Evolutionary conservation across 495 filamentous ascomycete species (phyloP), one percentile per base, ranked within the genome.

Genomic region (Talaromyces trachyspermus): DNA sequence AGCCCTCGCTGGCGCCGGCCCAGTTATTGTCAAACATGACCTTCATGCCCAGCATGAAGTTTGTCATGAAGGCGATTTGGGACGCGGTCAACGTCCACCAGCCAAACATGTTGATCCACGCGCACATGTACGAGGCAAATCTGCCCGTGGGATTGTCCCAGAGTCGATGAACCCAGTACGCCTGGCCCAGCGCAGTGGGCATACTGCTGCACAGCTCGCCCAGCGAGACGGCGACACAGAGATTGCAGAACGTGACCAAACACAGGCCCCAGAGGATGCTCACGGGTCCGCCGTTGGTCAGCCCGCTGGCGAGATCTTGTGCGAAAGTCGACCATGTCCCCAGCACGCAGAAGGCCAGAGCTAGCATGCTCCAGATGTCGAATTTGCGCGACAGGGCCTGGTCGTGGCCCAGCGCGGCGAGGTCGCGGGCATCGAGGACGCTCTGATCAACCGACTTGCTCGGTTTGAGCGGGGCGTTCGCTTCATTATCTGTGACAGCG

Each of bases 361-460:
- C 58, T 19, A 71, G 52, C 65, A 71, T 69, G 49, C 64, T 69
- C 64, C 64, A 69, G n/a, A 74, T 52, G 29, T 66, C 64, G 54
- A 72, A 76, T 44, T 71, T 75, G 38, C 72, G 65, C 1, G 54
- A 54, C 17, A 77, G 59, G 18, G 52, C 63, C 55, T 77, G 74
- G 55, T 65, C 66, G 32, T 77, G 73, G 33, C 73, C 73, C 46
- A 77, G 55, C 5, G 61, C 66, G 1, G 70, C 73, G 47, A 77
- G 63, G 38, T 76, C 74, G 49, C 59, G 54, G 15, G 71, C 73
- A 65, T 76, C 72, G 41, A 64, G 64, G 38, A 62, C 58, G 37
- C 54, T 57, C 51, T 65, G 57, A 32, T 66, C 65, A 49, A 45
- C 39, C 45, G 54, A 57, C 6, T 54, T n/a, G 30, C 43, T 53